Conservation (phyloP, 2,329 filamentous ascomycete genomes). For the Taxawa tesnikishii region DNA sequence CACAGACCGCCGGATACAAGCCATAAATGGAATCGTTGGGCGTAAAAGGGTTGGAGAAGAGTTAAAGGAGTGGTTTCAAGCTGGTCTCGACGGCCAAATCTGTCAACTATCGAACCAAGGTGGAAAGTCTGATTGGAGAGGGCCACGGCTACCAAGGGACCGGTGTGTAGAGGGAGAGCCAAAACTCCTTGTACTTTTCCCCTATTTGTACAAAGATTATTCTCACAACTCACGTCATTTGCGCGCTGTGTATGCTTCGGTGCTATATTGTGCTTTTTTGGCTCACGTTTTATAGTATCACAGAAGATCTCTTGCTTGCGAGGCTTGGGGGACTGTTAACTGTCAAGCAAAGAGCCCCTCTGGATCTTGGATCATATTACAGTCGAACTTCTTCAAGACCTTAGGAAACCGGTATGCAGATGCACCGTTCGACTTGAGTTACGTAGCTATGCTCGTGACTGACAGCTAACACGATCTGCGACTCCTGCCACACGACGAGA, state of each 20-base stretch:
- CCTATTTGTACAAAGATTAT: constrained; percentile 1
- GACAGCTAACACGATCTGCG: too few species aligned
- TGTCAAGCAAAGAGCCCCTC: too few species aligned
- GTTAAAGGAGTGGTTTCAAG: neutral
- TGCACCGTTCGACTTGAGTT: neutral
- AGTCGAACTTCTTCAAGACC: too few species aligned
- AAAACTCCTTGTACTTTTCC: constrained; percentile 1
- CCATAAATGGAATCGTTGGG: neutral
- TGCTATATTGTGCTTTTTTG: neutral
- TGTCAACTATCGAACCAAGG: neutral
- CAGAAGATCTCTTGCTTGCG: too few species aligned
- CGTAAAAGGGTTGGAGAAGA: neutral
- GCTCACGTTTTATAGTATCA: neutral
- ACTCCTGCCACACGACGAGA: neutral
- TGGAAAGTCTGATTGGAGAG: neutral
- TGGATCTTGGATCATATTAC: too few species aligned
- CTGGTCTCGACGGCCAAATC: neutral
- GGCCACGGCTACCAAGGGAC: neutral
- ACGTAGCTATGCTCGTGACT: too few species aligned
- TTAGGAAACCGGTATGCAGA: neutral
- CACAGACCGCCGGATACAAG: constrained; percentile 2
- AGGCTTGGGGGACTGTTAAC: too few species aligned
- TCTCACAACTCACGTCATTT: neutral
- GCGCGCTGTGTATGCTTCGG: neutral
- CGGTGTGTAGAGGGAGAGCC: constrained; percentile 1